A percentile compares a stretch with the other conserved stretches of the same genome.
phyloP scores from a whole-genome alignment of 108 stramenopile genomes.

The Nannochloropsis oceanica region DNA sequence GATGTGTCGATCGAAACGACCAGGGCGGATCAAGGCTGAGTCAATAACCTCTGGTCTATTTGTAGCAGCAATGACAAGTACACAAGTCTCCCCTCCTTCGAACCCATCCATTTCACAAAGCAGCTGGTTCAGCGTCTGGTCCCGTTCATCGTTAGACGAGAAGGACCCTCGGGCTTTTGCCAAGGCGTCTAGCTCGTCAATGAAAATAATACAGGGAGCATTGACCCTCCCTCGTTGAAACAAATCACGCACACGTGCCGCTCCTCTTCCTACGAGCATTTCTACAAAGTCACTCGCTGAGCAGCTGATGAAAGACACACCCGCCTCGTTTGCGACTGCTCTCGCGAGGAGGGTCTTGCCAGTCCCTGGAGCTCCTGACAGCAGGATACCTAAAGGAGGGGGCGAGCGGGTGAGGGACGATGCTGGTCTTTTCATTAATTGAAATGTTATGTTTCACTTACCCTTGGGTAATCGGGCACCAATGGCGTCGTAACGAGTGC shows the following conservation, averaged over 20 bases:
- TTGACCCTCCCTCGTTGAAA: constrained; percentile 11
- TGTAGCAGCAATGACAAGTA: constrained; percentile 87
- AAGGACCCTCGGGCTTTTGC: constrained; percentile 42
- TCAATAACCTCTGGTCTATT: constrained; percentile 54
- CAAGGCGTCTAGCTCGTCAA: constrained; percentile 37
- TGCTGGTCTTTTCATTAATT: background rate
- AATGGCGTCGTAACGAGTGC: constrained; percentile 13
- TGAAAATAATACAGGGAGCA: constrained; percentile 35
- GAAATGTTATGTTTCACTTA: constrained; percentile 19
- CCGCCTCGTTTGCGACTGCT: constrained; percentile 33
- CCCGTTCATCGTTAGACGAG: constrained; percentile 65
- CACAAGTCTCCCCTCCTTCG: constrained; percentile 5
- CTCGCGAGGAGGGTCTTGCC: constrained; percentile 39
- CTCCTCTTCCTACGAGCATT: constrained; percentile 36
- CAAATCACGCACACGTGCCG: constrained; percentile 36
- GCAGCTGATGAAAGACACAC: constrained; percentile 36
- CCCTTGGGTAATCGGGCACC: constrained; percentile 41
- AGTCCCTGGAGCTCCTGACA: constrained; percentile 1
- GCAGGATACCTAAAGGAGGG: background rate
- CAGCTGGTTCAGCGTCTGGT: constrained; percentile 84
- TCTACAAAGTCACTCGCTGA: constrained; percentile 37
- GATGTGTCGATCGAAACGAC: constrained; percentile 85
- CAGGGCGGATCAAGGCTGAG: constrained; percentile 70
- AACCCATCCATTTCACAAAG: constrained; percentile 93
- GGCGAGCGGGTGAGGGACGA: background rate